phyloP scores from a whole-genome alignment of 331 rosid species.

The Dryas integrifolia region DNA sequence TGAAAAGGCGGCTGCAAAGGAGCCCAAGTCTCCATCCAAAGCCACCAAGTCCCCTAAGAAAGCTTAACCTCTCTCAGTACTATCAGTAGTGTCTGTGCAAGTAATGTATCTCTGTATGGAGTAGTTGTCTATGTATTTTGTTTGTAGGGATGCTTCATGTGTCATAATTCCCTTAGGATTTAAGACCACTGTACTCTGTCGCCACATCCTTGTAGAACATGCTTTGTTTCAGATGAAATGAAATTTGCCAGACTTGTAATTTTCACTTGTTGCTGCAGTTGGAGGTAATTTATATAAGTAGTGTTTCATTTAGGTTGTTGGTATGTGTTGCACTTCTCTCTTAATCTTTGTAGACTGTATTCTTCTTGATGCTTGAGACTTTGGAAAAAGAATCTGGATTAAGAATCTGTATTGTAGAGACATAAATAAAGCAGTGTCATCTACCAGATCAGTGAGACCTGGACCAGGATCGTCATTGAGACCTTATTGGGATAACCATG shows the following conservation, averaged over 20 bases:
- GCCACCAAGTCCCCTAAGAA: constrained; percentile 41
- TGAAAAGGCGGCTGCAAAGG: constrained; percentile 23
- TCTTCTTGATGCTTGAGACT: background rate
- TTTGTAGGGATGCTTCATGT: constrained; percentile 12
- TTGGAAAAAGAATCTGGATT: too few species aligned
- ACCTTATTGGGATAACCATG: too few species aligned
- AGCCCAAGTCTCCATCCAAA: constrained; percentile 42
- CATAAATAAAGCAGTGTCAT: too few species aligned
- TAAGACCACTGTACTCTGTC: background rate
- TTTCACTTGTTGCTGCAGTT: background rate
- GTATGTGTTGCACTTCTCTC: background rate
- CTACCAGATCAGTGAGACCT: too few species aligned
- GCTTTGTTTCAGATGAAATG: constrained; percentile 15
- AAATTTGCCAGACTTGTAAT: constrained; percentile 2
- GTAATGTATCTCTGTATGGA: constrained; percentile 9
- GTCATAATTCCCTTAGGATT: constrained; percentile 11
- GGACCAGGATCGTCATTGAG: too few species aligned
- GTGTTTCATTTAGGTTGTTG: background rate
- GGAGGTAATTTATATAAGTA: background rate
- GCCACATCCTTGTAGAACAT: background rate
- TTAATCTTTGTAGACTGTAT: background rate
- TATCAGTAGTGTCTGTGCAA: background rate
- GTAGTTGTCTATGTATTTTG: background rate
- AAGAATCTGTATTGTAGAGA: too few species aligned
- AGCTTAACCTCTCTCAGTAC: constrained; percentile 3